Base-by-base conservation (phyloP, 345 rosid genomes). In the Salix brachista region DNA sequence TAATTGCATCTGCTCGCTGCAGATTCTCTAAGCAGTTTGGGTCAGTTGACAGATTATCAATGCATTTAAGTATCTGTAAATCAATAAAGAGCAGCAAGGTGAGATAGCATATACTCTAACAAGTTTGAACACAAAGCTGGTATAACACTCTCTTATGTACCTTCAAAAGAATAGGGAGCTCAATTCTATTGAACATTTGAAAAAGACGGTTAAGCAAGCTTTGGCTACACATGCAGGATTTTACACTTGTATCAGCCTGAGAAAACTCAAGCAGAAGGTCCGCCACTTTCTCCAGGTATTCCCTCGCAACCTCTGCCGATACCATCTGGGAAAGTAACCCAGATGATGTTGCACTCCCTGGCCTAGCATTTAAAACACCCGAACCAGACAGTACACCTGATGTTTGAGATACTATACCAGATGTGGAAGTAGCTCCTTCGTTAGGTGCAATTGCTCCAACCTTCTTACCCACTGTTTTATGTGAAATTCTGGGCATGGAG, bases 241-340 rank as follows among this genome's bases (percentile, higher is more conserved):
- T 96, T 19, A 96, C 99, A 44, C 89, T 83, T 28, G 99, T 91
- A 83, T 93, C 99, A 7, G 99, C 99, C 82, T 89, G 92, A 61
- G 99, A 88, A 91, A 96, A 96, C 89, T 93, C 99, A 78, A 93
- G 97, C 69, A 96, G 89, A 82, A 96, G 94, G 83, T 96, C 96
- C 44, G 99, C 97, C 58, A 93, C 97, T 86, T 93, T 96, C 87
- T 93, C 97, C 79, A 96, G 87, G 86, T 96, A 96, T 70, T 93
- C 97, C 89, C 90, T 85, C 28, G 99, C 98, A 60, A 90, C 91
- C 85, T 96, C 99, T 58, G 94, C 94, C 23, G 96, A 94, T 75
- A 92, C 93, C 97, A 96, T 89, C 81, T 92, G 96, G 78, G 91
- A 88, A 46, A 96, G 95, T 77, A 92, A 84, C 50, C 99, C 97